Percentiles rank a stretch among this genome's conserved stretches.
These are phyloP conservation scores for Agarophyton chilense DNA, from an alignment of 23 red algal genomes.

Conservation along the genomic window DNA sequence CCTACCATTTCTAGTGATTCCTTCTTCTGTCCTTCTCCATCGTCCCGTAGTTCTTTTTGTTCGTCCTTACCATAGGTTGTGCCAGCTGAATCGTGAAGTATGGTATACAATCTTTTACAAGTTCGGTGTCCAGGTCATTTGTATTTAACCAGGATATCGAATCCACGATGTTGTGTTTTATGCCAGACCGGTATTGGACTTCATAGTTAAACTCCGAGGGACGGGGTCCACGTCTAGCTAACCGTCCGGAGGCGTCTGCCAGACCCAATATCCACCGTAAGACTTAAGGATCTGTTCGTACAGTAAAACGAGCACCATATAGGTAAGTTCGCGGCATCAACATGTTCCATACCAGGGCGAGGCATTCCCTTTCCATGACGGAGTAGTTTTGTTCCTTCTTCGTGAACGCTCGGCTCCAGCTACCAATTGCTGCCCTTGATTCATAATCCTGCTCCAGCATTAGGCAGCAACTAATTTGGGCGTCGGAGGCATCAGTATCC, in stretches of 20 bases:
- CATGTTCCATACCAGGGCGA: conserved; percentile 3
- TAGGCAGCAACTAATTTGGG: conserved; percentile 18
- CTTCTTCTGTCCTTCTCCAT: too few relatives aligned
- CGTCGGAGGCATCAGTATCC: too few relatives aligned
- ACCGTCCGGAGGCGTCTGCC: neutral
- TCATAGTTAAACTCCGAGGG: conserved; percentile 9
- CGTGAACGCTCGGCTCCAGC: neutral
- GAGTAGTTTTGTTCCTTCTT: neutral
- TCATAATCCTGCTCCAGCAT: neutral
- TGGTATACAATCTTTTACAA: neutral
- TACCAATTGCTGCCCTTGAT: neutral
- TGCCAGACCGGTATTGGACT: too few relatives aligned
- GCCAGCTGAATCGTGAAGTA: too few relatives aligned
- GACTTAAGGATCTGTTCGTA: neutral
- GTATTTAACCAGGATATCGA: neutral
- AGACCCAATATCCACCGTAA: neutral
- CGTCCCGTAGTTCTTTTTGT: too few relatives aligned
- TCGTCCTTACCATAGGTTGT: too few relatives aligned
- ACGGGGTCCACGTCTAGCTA: neutral
- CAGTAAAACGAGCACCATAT: neutral
- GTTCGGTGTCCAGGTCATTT: neutral
- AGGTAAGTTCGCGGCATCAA: conserved; percentile 4
- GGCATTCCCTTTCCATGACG: neutral
- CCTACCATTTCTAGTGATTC: too few relatives aligned
- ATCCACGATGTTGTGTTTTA: neutral